Conservation (phyloP, 176 grass and related monocot species). For the Ananas comosus region DNA sequence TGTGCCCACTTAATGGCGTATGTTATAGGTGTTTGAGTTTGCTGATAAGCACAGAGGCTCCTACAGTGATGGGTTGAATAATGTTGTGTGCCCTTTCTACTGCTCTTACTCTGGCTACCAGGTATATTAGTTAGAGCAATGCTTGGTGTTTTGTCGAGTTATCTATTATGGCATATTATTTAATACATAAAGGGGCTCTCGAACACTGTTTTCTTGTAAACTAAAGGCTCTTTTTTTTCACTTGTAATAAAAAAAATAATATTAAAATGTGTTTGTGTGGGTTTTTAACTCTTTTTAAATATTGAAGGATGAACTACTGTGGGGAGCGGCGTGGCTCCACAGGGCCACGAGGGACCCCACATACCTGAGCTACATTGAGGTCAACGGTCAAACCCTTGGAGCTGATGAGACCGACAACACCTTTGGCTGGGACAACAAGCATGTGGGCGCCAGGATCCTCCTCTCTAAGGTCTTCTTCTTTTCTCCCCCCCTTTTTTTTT, state of each 20-base stretch:
- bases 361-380: slow-evolving; percentile 73
- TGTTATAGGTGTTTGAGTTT: slow-evolving; percentile 62
- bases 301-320: slow-evolving; percentile 69
- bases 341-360: slow-evolving; percentile 53
- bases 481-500: too few species aligned
- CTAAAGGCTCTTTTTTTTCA: too few species aligned
- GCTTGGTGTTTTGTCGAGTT: too few species aligned
- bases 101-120: slow-evolving; percentile 97
- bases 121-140: slow-evolving; percentile 19
- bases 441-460: slow-evolving; percentile 73
- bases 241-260: too few species aligned
- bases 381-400: slow-evolving; percentile 78
- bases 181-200: too few species aligned
- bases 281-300: not conserved
- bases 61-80: slow-evolving; percentile 55
- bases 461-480: slow-evolving; percentile 43
- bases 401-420: slow-evolving; percentile 88
- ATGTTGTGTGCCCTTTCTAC: slow-evolving; percentile 80
- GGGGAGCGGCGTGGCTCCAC: slow-evolving; percentile 93
- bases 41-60: slow-evolving; percentile 82
- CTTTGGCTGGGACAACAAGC: slow-evolving; percentile 98
- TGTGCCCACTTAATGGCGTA: not conserved
- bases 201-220: not conserved
- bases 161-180: too few species aligned
- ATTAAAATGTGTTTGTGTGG: too few species aligned